Evolutionary conservation across 1,139 yeast species (phyloP).

Genomic region (Debaryomycetaceae sp.): DNA sequence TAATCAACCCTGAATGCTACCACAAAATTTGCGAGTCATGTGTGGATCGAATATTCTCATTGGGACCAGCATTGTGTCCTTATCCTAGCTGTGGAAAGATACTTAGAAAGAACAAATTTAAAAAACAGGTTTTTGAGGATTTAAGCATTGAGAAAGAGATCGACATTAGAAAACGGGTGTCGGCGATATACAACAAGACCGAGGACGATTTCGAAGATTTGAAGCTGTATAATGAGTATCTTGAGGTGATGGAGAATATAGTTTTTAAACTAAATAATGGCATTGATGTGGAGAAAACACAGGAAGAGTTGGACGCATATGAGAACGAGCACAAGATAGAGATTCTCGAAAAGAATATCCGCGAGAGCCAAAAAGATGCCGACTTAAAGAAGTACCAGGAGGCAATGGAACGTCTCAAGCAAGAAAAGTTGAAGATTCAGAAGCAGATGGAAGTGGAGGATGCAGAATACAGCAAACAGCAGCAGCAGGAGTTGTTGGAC

Average conservation of each 20-base stretch:
- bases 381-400: slow-evolving; percentile 59
- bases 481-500: slow-evolving; percentile 67
- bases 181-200: slow-evolving; percentile 75
- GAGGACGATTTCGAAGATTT: slow-evolving; percentile 65
- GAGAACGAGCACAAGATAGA: slow-evolving; percentile 74
- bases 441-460: slow-evolving; percentile 71
- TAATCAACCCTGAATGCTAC: slow-evolving; percentile 95
- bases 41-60: slow-evolving; percentile 87
- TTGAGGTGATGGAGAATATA: slow-evolving; percentile 80
- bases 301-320: slow-evolving; percentile 62
- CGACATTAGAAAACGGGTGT: slow-evolving; percentile 79
- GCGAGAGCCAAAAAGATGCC: slow-evolving; percentile 65
- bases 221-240: slow-evolving; percentile 65
- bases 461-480: slow-evolving; percentile 52
- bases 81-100: slow-evolving; percentile 88
- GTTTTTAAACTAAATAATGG: slow-evolving; percentile 74
- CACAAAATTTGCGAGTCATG: slow-evolving; percentile 97
- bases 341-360: slow-evolving; percentile 63
- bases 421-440: slow-evolving; percentile 61
- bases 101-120: slow-evolving; percentile 82
- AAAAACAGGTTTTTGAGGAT: slow-evolving; percentile 90
- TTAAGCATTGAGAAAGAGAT: slow-evolving; percentile 86
- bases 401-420: slow-evolving; percentile 53
- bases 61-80: slow-evolving; percentile 97
- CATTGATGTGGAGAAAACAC: slow-evolving; percentile 70